Conservation (phyloP, 495 filamentous ascomycete genomes). For the Achaetomiella virescens region DNA sequence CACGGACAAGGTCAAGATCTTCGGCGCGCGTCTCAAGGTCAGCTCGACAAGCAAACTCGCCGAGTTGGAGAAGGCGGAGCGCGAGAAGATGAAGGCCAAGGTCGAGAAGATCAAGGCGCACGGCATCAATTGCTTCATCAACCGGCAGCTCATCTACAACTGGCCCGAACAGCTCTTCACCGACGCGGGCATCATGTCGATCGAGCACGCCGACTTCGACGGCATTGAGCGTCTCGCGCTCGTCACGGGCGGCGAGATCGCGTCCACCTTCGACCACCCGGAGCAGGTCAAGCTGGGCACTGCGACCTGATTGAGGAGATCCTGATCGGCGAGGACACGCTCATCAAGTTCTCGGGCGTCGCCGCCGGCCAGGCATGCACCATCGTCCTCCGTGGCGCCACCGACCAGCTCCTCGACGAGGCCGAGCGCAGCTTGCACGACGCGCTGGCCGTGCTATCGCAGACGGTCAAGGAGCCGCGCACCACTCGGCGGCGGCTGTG, state of each 20-base stretch:
- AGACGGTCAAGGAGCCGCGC: slow-evolving; percentile 90
- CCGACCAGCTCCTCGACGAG: slow-evolving; percentile 93
- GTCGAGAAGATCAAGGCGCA: slow-evolving; percentile 98
- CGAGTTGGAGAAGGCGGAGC: slow-evolving; percentile 94
- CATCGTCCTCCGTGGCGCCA: slow-evolving; percentile 91
- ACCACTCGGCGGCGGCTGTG: slow-evolving; percentile 95
- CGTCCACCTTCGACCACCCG: slow-evolving; percentile 96
- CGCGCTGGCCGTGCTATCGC: slow-evolving; percentile 91
- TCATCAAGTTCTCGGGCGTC: slow-evolving; percentile 96
- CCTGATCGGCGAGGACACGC: slow-evolving; percentile 92
- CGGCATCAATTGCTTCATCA: slow-evolving; percentile 99
- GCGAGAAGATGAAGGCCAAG: slow-evolving; percentile 98
- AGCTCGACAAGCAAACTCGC: slow-evolving; percentile 92
- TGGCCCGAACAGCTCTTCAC: slow-evolving; percentile 99
- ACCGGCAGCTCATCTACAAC: slow-evolving; percentile 98
- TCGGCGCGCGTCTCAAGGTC: slow-evolving; percentile 91
- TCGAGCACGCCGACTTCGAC: slow-evolving; percentile 98
- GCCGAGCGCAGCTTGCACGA: slow-evolving; percentile 94
- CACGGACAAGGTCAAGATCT: slow-evolving; percentile 99
- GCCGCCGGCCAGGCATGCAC: slow-evolving; percentile 93
- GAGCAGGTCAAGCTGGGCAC: slow-evolving; percentile 93
- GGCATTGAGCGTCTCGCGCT: slow-evolving; percentile 92
- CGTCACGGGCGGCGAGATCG: slow-evolving; percentile 94
- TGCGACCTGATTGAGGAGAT: slow-evolving; percentile 97
- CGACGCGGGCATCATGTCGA: slow-evolving; percentile 94